These are phyloP conservation scores for Fusarium sp. DNA, from an alignment of 2,329 filamentous ascomycete genomes.

Conservation along the genomic window DNA sequence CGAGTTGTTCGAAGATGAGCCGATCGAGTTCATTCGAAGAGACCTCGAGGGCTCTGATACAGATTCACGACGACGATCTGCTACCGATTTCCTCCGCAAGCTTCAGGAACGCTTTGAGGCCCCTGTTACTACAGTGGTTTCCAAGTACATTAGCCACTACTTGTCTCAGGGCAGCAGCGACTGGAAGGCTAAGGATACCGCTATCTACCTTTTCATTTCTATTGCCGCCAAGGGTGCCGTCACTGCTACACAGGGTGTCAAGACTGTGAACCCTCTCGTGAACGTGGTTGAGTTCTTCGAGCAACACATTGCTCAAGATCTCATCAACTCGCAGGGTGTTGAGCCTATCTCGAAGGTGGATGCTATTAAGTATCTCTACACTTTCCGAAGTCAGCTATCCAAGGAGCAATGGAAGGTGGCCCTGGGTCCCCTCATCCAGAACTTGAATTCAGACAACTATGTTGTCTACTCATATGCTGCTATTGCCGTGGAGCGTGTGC, in stretches of 20 bases:
- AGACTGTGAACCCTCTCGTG: constrained; percentile 87
- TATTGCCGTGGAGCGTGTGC: constrained; percentile 92
- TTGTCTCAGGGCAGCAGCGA: constrained; percentile 83
- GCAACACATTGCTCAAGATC: constrained; percentile 88
- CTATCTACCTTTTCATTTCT: constrained; percentile 95
- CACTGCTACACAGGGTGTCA: constrained; percentile 89
- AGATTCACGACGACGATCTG: constrained; percentile 90
- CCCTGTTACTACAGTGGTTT: constrained; percentile 87
- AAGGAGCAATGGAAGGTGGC: constrained; percentile 92
- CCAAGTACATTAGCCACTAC: constrained; percentile 88
- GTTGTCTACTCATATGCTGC: constrained; percentile 98
- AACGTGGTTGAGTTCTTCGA: constrained; percentile 97
- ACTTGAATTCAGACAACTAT: constrained; percentile 89
- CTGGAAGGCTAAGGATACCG: constrained; percentile 98
- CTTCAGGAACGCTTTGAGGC: constrained; percentile 90
- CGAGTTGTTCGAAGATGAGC: constrained; percentile 97
- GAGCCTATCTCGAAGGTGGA: constrained; percentile 95
- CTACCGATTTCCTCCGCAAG: constrained; percentile 92
- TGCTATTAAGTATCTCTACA: constrained; percentile 97
- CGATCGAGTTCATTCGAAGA: constrained; percentile 96
- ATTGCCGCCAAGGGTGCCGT: constrained; percentile 92
- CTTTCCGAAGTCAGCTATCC: constrained; percentile 93
- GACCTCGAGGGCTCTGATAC: constrained; percentile 97
- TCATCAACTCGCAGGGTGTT: constrained; percentile 75
- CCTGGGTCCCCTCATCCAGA: constrained; percentile 90